A percentile compares a stretch with the other conserved stretches of the same genome.
Evolutionary conservation across 345 rosid genomes (phyloP).

Genomic region (Physaria fendleri): DNA sequence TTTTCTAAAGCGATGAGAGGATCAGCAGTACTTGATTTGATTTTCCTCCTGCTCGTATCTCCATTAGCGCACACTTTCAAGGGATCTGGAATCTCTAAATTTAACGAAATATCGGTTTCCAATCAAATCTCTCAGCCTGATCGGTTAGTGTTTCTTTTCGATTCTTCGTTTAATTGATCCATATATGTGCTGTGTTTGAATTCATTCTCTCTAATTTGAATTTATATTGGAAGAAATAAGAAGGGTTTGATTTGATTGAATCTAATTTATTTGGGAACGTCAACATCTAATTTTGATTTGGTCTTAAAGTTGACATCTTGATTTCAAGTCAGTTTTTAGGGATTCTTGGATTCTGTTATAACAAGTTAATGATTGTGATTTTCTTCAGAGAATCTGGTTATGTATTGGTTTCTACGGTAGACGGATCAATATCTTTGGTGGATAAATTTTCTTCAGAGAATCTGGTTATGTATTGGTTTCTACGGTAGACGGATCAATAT

Average conservation of each 20-base stretch:
- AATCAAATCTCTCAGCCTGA: slow-evolving; percentile 34
- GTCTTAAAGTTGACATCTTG: slow-evolving; percentile 10
- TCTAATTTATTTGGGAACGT: background rate
- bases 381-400: slow-evolving; percentile 34
- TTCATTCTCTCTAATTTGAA: background rate
- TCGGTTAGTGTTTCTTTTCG: slow-evolving; percentile 34
- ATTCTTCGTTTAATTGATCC: background rate
- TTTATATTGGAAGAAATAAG: background rate
- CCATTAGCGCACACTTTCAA: slow-evolving; percentile 29
- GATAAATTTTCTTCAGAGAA: slow-evolving; percentile 37
- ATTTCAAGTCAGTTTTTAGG: background rate
- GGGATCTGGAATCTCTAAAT: slow-evolving; percentile 36
- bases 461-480: slow-evolving; percentile 37
- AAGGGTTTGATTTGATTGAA: background rate
- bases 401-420: slow-evolving; percentile 41
- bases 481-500: slow-evolving; percentile 49
- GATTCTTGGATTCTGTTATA: background rate
- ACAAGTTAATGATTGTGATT: slow-evolving; percentile 5
- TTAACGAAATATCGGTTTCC: slow-evolving; percentile 33
- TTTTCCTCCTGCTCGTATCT: slow-evolving; percentile 31
- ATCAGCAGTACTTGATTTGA: slow-evolving; percentile 31
- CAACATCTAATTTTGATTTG: background rate
- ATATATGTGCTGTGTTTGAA: background rate
- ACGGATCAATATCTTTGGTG: slow-evolving; percentile 48
- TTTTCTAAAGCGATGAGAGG: slow-evolving; percentile 42